Base-by-base conservation (phyloP, 148 eudicot species). In the Pharnaceum exiguum region DNA sequence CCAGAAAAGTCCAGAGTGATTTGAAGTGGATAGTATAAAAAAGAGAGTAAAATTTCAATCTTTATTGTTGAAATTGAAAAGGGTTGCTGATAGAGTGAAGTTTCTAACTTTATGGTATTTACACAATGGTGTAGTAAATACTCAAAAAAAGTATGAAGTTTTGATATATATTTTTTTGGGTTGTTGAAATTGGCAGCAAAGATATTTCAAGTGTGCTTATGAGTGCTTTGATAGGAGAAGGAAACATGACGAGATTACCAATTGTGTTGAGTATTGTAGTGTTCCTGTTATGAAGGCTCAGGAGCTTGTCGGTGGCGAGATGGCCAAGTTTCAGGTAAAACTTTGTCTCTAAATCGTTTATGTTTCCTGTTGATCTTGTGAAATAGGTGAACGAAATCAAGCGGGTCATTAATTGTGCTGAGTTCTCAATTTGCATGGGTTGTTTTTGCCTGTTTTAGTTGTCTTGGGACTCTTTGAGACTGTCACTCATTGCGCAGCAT, bases 261-360 rank as follows among this genome's bases (percentile, higher is more conserved):
- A 66, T 25, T 91, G 98, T 52, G 93, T 82, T 59, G 96, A 91
- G 75, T 76, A 85, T 66, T 91, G 98, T 44, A 81, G 86, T 46
- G 81, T 76, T 36, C 94, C 98, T 46, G 96, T 82, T 59, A 52
- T 85, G 54, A 67, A 62, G 27, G 85, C 98, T 52, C 96, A 82
- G 68, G 68, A 81, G 46, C 71, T 91, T 21, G 81, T 87, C 58
- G 96, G 85, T 51, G 64, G 50, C 22, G 96, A 91, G 51, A 82
- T 91, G 89, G 80, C 94, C 29, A 72, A 75, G 44, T 91, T 91
- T 81, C 98, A 87, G 77, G 98, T 87, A 62, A 27, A n/a, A n/a
- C n/a, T 0, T 40, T 27, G 5, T 15, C 23, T 15, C 18, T 13
- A 7, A 35, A n/a, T 11, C 23, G 2, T 9, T 49, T 3, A 16